phyloP scores from a whole-genome alignment of 2,329 filamentous ascomycete genomes.

The Colletotrichum destructivum region DNA sequence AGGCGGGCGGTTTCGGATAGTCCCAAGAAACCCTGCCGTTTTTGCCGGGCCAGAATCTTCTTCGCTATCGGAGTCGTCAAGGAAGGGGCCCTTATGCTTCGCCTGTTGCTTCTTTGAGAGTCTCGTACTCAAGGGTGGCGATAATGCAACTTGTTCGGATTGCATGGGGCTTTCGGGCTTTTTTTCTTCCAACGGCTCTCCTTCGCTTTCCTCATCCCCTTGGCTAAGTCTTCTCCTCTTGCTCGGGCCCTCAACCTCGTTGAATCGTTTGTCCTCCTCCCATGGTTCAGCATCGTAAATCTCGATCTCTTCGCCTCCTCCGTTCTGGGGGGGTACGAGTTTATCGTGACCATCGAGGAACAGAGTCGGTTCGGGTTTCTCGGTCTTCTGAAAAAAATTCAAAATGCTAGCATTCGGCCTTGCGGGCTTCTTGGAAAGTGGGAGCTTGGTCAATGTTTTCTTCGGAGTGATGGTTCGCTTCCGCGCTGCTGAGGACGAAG shows the following conservation, averaged over 20 bases:
- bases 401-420: slow-evolving; percentile 77
- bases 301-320: slow-evolving; percentile 23
- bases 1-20: not conserved
- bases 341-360: slow-evolving; percentile 58
- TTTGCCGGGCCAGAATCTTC: slow-evolving; percentile 49
- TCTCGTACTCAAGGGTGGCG: slow-evolving; percentile 15
- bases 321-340: slow-evolving; percentile 1
- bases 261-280: slow-evolving; percentile 46
- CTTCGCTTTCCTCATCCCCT: slow-evolving; percentile 34
- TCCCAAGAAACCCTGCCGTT: not conserved
- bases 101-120: slow-evolving; percentile 42
- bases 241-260: slow-evolving; percentile 53
- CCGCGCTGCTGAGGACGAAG: slow-evolving; percentile 32
- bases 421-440: slow-evolving; percentile 51
- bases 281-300: slow-evolving; percentile 28
- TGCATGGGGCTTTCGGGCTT: slow-evolving; percentile 8
- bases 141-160: slow-evolving; percentile 20
- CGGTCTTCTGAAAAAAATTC: slow-evolving; percentile 81
- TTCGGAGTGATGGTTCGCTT: slow-evolving; percentile 43
- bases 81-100: slow-evolving; percentile 71
- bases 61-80: slow-evolving; percentile 78
- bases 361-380: slow-evolving; percentile 71
- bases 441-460: slow-evolving; percentile 31
- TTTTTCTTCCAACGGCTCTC: slow-evolving; percentile 6
- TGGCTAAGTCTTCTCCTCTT: slow-evolving; percentile 61